A percentile compares a stretch with the other conserved stretches of the same genome.
Conservation (phyloP, 306 rosid species). For the Geum urbanum region DNA sequence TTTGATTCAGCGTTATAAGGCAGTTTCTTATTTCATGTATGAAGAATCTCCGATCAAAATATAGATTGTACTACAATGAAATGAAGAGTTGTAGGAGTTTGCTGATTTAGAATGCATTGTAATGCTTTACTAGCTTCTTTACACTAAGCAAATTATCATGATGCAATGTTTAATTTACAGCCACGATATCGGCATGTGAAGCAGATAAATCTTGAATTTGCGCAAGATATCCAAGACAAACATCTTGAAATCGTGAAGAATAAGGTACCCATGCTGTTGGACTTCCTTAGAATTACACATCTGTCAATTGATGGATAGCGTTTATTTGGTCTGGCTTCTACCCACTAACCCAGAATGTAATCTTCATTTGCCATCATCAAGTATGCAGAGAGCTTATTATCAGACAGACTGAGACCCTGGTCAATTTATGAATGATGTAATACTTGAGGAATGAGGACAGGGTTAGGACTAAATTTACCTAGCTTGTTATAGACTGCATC, state of each 20-base stretch:
- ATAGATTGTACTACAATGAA: neutral
- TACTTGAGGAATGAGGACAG: neutral
- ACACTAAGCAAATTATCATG: constrained; percentile 20
- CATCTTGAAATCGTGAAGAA: constrained; percentile 55
- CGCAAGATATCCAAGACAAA: constrained; percentile 65
- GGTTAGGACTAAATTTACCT: neutral
- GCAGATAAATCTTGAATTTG: constrained; percentile 69
- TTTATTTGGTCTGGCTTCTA: too few relatives aligned
- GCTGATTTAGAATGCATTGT: constrained; percentile 1
- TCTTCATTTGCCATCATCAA: neutral
- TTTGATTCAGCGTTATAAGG: neutral
- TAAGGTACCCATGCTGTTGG: constrained; percentile 43
- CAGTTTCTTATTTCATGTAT: neutral
- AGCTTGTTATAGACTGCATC: neutral
- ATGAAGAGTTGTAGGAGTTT: neutral
- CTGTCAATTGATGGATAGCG: too few relatives aligned
- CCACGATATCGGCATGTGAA: constrained; percentile 54
- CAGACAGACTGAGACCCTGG: neutral
- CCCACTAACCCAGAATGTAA: too few relatives aligned
- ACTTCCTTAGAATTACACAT: too few relatives aligned
- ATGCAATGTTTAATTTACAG: constrained; percentile 36
- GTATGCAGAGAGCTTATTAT: too few relatives aligned
- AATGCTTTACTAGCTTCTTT: constrained; percentile 3
- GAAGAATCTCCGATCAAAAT: neutral
- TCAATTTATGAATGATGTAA: neutral